phyloP scores from a whole-genome alignment of 257 asterid genomes.

The Solanum piurae region DNA sequence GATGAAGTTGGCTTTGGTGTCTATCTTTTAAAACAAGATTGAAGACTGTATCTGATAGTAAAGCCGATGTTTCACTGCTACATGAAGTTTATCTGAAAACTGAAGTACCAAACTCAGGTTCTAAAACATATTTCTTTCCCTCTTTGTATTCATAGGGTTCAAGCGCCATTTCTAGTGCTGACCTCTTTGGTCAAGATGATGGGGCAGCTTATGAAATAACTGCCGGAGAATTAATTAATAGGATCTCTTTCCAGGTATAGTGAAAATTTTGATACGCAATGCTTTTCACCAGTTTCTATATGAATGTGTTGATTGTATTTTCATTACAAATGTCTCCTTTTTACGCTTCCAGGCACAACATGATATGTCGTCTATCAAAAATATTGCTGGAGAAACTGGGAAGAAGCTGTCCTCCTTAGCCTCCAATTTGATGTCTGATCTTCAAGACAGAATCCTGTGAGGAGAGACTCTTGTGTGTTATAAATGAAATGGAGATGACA shows the following conservation, averaged over 20 bases:
- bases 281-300: neutral
- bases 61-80: neutral
- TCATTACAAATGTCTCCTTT: neutral
- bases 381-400: constrained; percentile 96
- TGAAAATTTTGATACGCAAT: neutral
- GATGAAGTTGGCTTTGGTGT: neutral
- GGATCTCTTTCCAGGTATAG: constrained; percentile 88
- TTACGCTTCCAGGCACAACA: constrained; percentile 67
- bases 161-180: constrained; percentile 88
- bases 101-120: neutral
- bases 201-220: constrained; percentile 36
- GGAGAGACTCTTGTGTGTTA: neutral
- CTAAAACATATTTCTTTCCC: neutral
- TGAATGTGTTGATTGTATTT: neutral
- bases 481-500: neutral
- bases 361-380: constrained; percentile 80
- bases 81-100: neutral
- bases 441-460: constrained; percentile 92
- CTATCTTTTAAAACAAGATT: neutral
- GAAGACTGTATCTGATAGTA: neutral
- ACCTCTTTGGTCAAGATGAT: constrained; percentile 58
- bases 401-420: constrained; percentile 76
- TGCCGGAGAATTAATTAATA: constrained; percentile 76
- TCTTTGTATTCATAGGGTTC: constrained; percentile 50
- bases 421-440: constrained; percentile 61